Evolutionary conservation across 192 early-diverging fungal species (phyloP), one percentile per base, ranked within the genome.

Genomic region (Backusella tuberculispora): DNA sequence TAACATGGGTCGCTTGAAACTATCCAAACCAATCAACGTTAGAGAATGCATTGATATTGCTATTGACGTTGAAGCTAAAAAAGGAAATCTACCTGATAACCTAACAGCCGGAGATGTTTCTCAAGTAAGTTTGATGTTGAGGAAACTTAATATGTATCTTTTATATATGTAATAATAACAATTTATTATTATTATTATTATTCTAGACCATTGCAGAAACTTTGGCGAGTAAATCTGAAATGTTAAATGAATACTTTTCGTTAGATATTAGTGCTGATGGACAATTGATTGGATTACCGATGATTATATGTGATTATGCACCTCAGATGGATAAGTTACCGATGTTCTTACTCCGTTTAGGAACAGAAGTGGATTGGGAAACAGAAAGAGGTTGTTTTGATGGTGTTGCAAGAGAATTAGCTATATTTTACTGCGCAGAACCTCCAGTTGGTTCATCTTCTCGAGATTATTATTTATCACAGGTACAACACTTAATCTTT

Each of bases 171-270:
- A 43, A 43, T 10, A 38, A 8, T 17, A 15, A 44, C 37, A 13
- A 29, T 41, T 24, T 69, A 72, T 40, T 47, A 29, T 14, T 69
- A 72, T 40, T 47, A 29, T 14, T 74, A 6, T 6, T 63, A 0
- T 53, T n/a, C 40, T 73, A 88, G 85, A 79, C 82, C n/a, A 87
- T 90, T 6, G 69, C 73, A 14, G 74, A 85, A 0, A 48, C 80
- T 4, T 63, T 96, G 15, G 74, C 91, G 5, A 73, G 81, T 5
- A 72, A 85, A 46, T 80, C 86, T 4, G 91, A 92, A 37, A 96
- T 99, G 96, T 85, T 99, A 6, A 83, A 85, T 14, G 96, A 98
- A 71, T 98, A 98, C 78, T 99, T 96, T 79, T 89, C 90, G 9
- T 84, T 99, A 6, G 85, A 68, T 13, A 78, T 99, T 38, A 86